These are phyloP conservation scores for Ceratobasidium sp. DNA, from an alignment of 1,284 basidiomycete genomes.

Conservation along the genomic window DNA sequence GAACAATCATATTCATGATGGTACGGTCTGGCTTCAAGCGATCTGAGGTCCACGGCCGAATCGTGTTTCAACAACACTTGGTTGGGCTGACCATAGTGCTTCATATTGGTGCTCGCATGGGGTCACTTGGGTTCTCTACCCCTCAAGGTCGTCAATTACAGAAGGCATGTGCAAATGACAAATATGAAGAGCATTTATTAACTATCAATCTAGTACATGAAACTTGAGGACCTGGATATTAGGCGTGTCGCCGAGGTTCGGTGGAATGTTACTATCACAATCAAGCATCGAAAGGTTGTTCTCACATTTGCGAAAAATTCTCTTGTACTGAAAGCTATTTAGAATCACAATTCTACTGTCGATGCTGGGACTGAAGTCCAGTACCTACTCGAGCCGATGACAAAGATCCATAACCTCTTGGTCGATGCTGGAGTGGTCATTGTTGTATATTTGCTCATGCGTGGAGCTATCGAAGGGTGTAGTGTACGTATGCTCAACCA, in stretches of 20 bases:
- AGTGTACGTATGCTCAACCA: background rate
- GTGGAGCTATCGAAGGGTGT: background rate
- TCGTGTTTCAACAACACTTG: background rate
- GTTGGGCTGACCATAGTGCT: background rate
- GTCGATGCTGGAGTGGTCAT: background rate
- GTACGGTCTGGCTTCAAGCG: background rate
- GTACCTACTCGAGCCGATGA: background rate
- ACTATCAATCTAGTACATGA: no score
- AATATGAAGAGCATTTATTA: no score
- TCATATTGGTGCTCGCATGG: background rate
- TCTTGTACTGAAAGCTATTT: background rate
- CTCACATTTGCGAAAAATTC: no score
- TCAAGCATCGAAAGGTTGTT: background rate
- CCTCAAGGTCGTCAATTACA: no score
- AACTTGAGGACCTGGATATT: background rate
- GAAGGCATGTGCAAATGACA: no score
- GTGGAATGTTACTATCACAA: background rate
- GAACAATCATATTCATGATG: background rate
- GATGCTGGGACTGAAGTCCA: background rate
- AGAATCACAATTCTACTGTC: background rate
- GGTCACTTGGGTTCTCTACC: background rate
- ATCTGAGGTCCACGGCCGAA: background rate
- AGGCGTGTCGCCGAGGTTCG: background rate
- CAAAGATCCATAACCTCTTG: conserved; percentile 10
- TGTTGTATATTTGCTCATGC: conserved; percentile 3